A percentile compares a stretch with the other conserved stretches of the same genome.
Conservation (phyloP, 2,329 filamentous ascomycete genomes). For the Bisporella sp. region DNA sequence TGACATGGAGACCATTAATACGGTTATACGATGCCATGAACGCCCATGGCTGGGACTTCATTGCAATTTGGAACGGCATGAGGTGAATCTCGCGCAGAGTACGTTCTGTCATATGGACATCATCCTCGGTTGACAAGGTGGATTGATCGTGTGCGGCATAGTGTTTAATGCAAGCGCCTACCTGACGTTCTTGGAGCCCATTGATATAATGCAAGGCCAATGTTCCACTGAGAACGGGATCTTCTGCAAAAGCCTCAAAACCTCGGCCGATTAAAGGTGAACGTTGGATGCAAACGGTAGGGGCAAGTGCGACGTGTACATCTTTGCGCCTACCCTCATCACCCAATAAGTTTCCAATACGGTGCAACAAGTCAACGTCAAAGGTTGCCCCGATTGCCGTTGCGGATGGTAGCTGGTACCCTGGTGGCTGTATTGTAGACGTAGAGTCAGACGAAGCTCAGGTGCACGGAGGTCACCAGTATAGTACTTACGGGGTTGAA, state of each 20-base stretch:
- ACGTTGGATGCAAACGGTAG: neutral
- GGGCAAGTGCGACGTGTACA: neutral
- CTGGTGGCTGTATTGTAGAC: neutral
- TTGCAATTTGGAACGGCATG: neutral
- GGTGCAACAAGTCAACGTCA: neutral
- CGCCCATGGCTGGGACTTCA: neutral
- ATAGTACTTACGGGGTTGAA: slow-evolving; percentile 29
- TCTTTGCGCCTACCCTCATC: neutral
- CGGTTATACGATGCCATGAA: neutral
- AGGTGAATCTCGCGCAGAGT: neutral
- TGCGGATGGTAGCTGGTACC: neutral
- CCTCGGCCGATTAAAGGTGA: neutral
- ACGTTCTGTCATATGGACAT: neutral
- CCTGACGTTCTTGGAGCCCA: neutral
- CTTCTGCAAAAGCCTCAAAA: neutral
- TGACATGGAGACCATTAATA: neutral
- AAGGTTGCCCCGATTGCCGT: neutral
- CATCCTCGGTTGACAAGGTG: neutral
- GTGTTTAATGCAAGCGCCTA: neutral
- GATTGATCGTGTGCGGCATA: neutral
- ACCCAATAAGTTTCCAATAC: neutral
- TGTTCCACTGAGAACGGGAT: neutral
- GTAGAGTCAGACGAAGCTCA: no score
- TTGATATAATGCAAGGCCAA: neutral
- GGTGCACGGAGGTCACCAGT: slow-evolving; percentile 22